These are phyloP conservation scores for Alternaria incomplexa DNA, from an alignment of 2,329 filamentous ascomycete genomes.

Conservation along the genomic window DNA sequence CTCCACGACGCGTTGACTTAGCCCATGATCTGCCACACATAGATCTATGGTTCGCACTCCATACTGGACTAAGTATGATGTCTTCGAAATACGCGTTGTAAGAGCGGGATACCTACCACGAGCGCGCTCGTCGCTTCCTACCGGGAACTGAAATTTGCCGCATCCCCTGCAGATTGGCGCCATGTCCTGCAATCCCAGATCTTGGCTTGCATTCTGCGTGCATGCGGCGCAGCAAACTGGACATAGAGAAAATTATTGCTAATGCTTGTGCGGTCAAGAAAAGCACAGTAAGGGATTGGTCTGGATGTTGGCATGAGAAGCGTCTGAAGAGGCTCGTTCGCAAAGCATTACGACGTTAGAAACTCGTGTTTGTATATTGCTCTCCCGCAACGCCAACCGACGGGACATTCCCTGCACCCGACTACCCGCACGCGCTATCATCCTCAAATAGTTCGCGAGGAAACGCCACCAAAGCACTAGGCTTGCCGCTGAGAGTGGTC, in stretches of 20 bases:
- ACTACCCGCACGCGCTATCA: background rate
- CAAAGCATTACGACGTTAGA: background rate
- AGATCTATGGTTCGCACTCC: background rate
- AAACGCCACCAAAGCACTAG: background rate
- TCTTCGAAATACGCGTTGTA: background rate
- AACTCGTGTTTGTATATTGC: background rate
- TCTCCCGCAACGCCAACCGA: background rate
- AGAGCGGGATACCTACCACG: background rate
- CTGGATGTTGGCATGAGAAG: background rate
- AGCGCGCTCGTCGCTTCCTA: background rate
- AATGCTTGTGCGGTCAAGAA: background rate
- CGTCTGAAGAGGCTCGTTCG: accelerated
- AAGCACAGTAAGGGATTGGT: background rate
- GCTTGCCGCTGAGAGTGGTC: background rate
- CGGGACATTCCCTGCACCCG: background rate
- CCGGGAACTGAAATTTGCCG: background rate
- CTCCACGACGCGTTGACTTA: background rate
- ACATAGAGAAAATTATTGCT: too few relatives aligned
- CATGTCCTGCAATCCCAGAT: background rate
- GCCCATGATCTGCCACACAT: background rate
- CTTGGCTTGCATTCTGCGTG: background rate
- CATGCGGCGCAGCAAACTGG: background rate
- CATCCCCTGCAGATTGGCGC: background rate
- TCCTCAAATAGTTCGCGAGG: background rate
- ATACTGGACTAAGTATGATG: background rate